Evolutionary conservation across 2,329 filamentous ascomycete genomes (phyloP), one percentile per base, ranked within the genome.

Genomic region (Clathrospora elynae): DNA sequence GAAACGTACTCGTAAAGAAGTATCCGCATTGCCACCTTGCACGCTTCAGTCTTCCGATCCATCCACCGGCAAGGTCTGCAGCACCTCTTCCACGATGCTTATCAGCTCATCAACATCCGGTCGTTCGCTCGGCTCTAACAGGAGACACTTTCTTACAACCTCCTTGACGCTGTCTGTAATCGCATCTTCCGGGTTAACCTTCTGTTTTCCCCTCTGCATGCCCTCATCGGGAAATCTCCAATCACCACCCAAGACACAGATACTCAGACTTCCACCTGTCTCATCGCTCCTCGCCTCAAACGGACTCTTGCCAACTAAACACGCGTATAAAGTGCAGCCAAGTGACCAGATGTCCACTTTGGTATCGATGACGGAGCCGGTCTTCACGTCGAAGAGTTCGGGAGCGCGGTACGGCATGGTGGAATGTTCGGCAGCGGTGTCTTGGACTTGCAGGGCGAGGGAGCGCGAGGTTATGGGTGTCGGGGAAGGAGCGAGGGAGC

Each of bases 321-420:
- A 97, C 24, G 93, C 93, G 72, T 95, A 99, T 30, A 99, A 78
- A n/a, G 93, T 97, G 76, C 93, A 97, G 36, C 93, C 93, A 14
- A 99, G 75, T 11, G 89, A 95, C 93, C 93, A 99, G 55, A 99
- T 95, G 71, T 99, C 93, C 26, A 96, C 90, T 68, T 96, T 96
- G 9, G 91, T 95, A 72, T 97, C 93, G 64, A 99, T 87, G 35
- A 90, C 83, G 34, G 86, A 85, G 51, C 89, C 92, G 3, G 90
- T 96, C 73, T 95, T 95, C 42, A 97, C 93, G 70, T 99, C 93
- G 71, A 99, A 99, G 48, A 99, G 84, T 73, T 99, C 93, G 0
- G 93, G 93, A 1, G 93, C 93, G 46, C 93, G 90, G 74, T 99
- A 99, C 0, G 93, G 91, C 92, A 99, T 97, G 26, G 93, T 99